Conservation (phyloP, 2,329 filamentous ascomycete species). For the Penicillium verrucosum region DNA sequence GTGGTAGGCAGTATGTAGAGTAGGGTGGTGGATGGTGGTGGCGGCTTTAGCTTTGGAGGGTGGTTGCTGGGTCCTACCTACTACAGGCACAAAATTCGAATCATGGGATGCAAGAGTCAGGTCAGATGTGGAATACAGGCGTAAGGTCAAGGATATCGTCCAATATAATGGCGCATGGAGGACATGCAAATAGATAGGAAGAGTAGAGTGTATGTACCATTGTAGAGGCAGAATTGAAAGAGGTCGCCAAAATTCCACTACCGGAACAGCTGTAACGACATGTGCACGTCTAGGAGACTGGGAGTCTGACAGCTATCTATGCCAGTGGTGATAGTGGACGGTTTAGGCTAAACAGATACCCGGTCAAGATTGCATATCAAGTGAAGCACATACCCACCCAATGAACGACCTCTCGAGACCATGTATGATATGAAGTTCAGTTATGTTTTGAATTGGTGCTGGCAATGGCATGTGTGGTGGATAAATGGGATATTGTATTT, state of each 20-base stretch:
- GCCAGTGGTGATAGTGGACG: background rate
- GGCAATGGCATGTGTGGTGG: background rate
- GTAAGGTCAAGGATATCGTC: background rate
- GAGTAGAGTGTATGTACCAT: background rate
- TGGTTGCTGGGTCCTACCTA: background rate
- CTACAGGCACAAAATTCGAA: background rate
- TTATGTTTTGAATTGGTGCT: background rate
- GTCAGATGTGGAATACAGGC: too few relatives aligned
- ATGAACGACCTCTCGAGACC: too few relatives aligned
- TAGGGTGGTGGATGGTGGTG: background rate
- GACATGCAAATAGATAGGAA: background rate
- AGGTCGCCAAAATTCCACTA: background rate
- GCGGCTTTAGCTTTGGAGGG: background rate
- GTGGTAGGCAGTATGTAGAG: too few relatives aligned
- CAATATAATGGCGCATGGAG: background rate
- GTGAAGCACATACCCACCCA: background rate
- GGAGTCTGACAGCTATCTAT: background rate
- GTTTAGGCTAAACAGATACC: background rate
- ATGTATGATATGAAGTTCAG: too few relatives aligned
- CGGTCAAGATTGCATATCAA: background rate
- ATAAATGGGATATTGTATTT: background rate
- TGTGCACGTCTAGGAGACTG: background rate
- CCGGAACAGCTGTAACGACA: background rate
- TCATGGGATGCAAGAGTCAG: background rate
- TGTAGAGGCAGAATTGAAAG: background rate